A percentile compares a stretch with the other conserved stretches of the same genome.
phyloP scores from a whole-genome alignment of 2,329 filamentous ascomycete species.

The Penicillium concentricum region DNA sequence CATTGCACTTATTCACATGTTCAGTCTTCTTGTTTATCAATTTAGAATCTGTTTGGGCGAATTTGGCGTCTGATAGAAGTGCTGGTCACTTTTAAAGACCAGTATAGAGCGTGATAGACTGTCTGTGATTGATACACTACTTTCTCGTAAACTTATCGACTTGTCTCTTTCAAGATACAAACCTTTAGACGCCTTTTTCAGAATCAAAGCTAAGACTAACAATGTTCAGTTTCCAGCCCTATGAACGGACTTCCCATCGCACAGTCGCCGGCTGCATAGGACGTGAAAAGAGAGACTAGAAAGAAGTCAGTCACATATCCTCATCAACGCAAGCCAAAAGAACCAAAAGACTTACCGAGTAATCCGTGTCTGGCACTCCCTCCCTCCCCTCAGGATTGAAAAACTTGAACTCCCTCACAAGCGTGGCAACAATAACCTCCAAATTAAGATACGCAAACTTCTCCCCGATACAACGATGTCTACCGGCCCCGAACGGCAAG shows the following conservation, averaged over 20 bases:
- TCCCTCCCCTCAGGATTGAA: conserved; percentile 56
- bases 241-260: conserved; percentile 19
- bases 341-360: conserved; percentile 48
- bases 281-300: conserved; percentile 29
- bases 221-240: not conserved
- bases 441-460: conserved; percentile 73
- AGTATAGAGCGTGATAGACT: not conserved
- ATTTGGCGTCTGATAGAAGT: not conserved
- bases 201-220: not conserved
- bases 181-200: not conserved
- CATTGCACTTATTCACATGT: not conserved
- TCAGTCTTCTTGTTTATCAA: not conserved
- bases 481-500: conserved; percentile 69
- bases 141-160: not conserved
- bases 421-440: conserved; percentile 61
- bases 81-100: not conserved
- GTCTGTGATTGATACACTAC: not conserved
- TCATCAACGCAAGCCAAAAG: conserved; percentile 14
- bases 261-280: conserved; percentile 26
- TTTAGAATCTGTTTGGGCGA: not conserved
- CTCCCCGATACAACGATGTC: conserved; percentile 73
- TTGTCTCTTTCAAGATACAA: not conserved
- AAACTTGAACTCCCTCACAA: conserved; percentile 63
- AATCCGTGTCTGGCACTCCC: conserved; percentile 64
- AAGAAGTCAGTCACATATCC: not conserved